Percentiles rank a stretch among this genome's conserved stretches.
Evolutionary conservation across 495 filamentous ascomycete genomes (phyloP).

Genomic region (Talaromyces liani): DNA sequence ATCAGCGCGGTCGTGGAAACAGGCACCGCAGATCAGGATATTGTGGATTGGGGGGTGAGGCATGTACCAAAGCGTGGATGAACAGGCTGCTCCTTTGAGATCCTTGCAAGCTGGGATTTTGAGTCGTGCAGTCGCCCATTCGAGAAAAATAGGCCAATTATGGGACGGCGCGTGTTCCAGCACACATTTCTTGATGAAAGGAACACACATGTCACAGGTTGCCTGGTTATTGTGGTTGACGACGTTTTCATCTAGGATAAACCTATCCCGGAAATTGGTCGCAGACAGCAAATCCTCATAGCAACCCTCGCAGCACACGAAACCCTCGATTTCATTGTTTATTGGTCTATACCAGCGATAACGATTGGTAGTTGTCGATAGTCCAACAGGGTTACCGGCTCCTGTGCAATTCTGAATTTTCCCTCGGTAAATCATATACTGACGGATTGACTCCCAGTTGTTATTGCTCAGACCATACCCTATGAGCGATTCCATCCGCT

Average conservation of each 20-base stretch:
- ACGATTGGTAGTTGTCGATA: slow-evolving; percentile 8
- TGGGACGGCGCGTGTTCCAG: neutral
- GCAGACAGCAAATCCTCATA: slow-evolving; percentile 26
- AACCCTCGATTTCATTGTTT: slow-evolving; percentile 20
- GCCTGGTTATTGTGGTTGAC: neutral
- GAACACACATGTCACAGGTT: slow-evolving; percentile 5
- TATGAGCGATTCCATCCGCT: slow-evolving; percentile 3
- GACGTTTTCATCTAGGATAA: neutral
- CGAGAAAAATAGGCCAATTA: slow-evolving; percentile 2
- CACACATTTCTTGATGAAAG: slow-evolving; percentile 1
- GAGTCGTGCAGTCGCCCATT: neutral
- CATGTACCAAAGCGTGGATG: slow-evolving; percentile 25
- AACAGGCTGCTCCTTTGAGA: slow-evolving; percentile 1
- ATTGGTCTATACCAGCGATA: slow-evolving; percentile 9
- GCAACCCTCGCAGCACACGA: slow-evolving; percentile 27
- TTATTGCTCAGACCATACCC: neutral
- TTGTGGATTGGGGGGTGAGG: slow-evolving; percentile 18
- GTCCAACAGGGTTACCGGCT: slow-evolving; percentile 1
- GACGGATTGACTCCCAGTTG: slow-evolving; percentile 8
- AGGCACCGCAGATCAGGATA: slow-evolving; percentile 25
- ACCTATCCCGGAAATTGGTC: slow-evolving; percentile 15
- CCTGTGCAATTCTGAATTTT: slow-evolving; percentile 17
- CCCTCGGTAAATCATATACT: slow-evolving; percentile 12
- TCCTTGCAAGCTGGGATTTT: slow-evolving; percentile 4
- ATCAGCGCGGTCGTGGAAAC: slow-evolving; percentile 26